phyloP scores from a whole-genome alignment of 2,329 filamentous ascomycete species.

The Colletotrichum echinochloae region DNA sequence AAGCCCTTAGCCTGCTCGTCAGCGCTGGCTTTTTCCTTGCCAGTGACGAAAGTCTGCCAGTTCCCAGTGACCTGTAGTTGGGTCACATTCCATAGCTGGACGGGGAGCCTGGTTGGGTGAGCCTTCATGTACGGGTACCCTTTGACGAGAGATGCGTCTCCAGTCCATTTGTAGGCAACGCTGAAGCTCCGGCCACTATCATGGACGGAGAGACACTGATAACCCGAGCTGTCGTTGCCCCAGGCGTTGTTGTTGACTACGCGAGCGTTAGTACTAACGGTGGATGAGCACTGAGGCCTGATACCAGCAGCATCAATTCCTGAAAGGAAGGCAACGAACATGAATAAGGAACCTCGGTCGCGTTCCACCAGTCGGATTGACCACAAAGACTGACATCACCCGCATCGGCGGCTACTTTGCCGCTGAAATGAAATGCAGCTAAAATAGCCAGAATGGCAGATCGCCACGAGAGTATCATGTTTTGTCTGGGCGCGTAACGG shows the following conservation, averaged over 20 bases:
- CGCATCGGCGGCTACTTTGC: conserved; percentile 9
- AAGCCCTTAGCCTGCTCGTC: conserved; percentile 30
- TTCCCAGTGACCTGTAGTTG: conserved; percentile 33
- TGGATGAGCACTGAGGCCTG: not conserved
- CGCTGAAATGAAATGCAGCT: conserved; percentile 12
- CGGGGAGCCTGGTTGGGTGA: conserved; percentile 27
- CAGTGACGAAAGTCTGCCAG: conserved; percentile 34
- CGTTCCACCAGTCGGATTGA: conserved; percentile 39
- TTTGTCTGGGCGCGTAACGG: not conserved
- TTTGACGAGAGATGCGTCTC: conserved; percentile 37
- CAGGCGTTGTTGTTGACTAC: conserved; percentile 38
- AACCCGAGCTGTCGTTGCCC: conserved; percentile 39
- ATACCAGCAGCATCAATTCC: not conserved
- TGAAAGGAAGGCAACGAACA: conserved; percentile 8
- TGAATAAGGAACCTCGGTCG: conserved; percentile 37
- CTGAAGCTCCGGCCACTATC: conserved; percentile 32
- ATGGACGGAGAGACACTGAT: conserved; percentile 36
- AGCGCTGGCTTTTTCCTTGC: conserved; percentile 27
- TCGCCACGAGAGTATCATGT: conserved; percentile 13
- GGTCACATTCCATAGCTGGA: conserved; percentile 37
- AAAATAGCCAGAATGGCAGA: conserved; percentile 6
- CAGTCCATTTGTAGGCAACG: conserved; percentile 37
- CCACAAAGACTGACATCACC: conserved; percentile 33
- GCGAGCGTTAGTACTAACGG: conserved; percentile 1
- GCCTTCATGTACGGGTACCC: conserved; percentile 38